Conservation (phyloP, 2,329 filamentous ascomycete species). For the Cryphonectria japonica region DNA sequence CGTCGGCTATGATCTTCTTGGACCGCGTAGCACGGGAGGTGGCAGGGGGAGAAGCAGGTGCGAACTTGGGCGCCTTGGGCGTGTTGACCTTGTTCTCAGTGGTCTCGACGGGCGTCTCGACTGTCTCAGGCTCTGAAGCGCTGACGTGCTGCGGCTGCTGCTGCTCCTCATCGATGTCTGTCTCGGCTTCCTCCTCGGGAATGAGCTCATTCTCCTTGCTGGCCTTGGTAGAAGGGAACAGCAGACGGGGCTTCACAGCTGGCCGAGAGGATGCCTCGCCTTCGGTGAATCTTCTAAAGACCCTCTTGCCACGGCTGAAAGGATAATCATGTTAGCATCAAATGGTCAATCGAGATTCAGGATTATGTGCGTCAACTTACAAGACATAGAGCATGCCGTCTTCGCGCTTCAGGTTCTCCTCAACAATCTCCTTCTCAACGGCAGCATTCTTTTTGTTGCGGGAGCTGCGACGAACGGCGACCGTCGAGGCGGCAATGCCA, state of each 20-base stretch:
- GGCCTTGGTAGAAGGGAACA: slow-evolving; percentile 62
- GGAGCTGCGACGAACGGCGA: slow-evolving; percentile 56
- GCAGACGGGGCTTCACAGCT: slow-evolving; percentile 67
- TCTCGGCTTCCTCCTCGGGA: slow-evolving; percentile 62
- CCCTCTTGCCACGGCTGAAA: slow-evolving; percentile 74
- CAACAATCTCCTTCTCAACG: slow-evolving; percentile 58
- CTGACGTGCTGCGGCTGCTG: slow-evolving; percentile 37
- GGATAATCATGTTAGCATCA: slow-evolving; percentile 15
- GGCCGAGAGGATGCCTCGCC: slow-evolving; percentile 40
- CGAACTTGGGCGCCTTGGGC: slow-evolving; percentile 59
- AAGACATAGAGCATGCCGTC: slow-evolving; percentile 79
- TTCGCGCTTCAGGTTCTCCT: slow-evolving; percentile 62
- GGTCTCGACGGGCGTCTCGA: slow-evolving; percentile 45
- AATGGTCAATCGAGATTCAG: background rate
- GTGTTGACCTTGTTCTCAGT: slow-evolving; percentile 47
- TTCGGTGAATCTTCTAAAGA: slow-evolving; percentile 70
- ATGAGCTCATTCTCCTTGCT: slow-evolving; percentile 40
- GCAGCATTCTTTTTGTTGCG: slow-evolving; percentile 51
- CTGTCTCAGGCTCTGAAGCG: slow-evolving; percentile 30
- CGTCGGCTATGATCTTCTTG: slow-evolving; percentile 52
- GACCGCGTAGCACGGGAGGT: slow-evolving; percentile 64
- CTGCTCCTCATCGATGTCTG: slow-evolving; percentile 59
- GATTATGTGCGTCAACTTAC: slow-evolving; percentile 55
- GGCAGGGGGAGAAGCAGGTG: slow-evolving; percentile 64
- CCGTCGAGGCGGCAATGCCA: slow-evolving; percentile 43